phyloP scores from a whole-genome alignment of 1,284 basidiomycete species.

The Tilletia horrida region DNA sequence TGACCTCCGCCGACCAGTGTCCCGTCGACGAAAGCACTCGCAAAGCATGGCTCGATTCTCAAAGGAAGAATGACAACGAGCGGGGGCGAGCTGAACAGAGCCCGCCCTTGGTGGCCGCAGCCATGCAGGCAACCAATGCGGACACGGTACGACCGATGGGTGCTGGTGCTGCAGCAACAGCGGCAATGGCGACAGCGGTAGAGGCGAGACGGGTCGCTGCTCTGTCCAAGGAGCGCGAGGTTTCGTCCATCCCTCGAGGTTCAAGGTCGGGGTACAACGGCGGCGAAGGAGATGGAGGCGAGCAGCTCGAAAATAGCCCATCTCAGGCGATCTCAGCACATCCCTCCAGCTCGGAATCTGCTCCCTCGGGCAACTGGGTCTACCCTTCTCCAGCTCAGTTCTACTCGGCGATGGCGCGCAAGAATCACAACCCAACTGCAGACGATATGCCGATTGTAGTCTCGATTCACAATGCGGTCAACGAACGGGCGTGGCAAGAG shows the following conservation, averaged over 20 bases:
- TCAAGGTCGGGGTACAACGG: slow-evolving; percentile 22
- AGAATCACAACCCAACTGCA: slow-evolving; percentile 66
- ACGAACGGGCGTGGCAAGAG: slow-evolving; percentile 91
- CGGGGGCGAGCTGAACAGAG: slow-evolving; percentile 27
- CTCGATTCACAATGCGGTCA: slow-evolving; percentile 98
- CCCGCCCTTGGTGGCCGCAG: background rate
- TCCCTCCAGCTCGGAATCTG: slow-evolving; percentile 18
- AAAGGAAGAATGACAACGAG: slow-evolving; percentile 40
- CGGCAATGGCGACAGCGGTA: slow-evolving; percentile 5
- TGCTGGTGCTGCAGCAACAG: background rate
- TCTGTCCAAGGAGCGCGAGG: slow-evolving; percentile 67
- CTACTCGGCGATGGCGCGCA: slow-evolving; percentile 89
- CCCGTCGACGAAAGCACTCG: slow-evolving; percentile 65
- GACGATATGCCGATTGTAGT: slow-evolving; percentile 92
- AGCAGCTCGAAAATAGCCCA: background rate
- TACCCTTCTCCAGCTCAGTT: slow-evolving; percentile 98
- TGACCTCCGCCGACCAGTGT: slow-evolving; percentile 60
- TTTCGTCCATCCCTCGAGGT: slow-evolving; percentile 79
- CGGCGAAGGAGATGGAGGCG: slow-evolving; percentile 21
- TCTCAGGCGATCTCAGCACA: slow-evolving; percentile 19
- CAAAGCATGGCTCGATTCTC: slow-evolving; percentile 55
- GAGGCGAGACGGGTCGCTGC: slow-evolving; percentile 23
- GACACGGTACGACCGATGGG: background rate
- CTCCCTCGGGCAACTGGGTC: slow-evolving; percentile 71
- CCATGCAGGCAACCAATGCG: background rate